A percentile compares a stretch with the other conserved stretches of the same genome.
phyloP scores from a whole-genome alignment of 306 rosid species.

The Betula pendula region DNA sequence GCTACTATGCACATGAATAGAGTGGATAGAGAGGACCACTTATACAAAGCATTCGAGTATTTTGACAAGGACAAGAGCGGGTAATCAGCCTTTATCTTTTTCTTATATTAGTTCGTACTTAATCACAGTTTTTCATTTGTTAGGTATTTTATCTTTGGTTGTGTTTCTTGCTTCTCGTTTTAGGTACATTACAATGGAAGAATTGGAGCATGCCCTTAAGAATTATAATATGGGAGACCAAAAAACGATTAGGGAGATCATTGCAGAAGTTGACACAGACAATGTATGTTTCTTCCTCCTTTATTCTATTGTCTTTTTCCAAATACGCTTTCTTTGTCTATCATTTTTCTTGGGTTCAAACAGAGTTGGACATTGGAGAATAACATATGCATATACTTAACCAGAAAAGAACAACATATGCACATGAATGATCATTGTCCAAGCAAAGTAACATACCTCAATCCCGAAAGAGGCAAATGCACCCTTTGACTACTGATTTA shows the following conservation, averaged over 20 bases:
- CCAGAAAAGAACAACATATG: too few species aligned
- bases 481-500: background rate
- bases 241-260: conserved; percentile 89
- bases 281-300: conserved; percentile 46
- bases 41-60: conserved; percentile 87
- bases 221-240: conserved; percentile 92
- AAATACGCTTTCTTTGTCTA: background rate
- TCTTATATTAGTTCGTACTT: background rate
- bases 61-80: conserved; percentile 94
- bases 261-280: conserved; percentile 94
- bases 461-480: too few species aligned
- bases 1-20: conserved; percentile 98
- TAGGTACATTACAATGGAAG: conserved; percentile 88
- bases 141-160: conserved; percentile 12
- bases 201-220: conserved; percentile 82
- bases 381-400: too few species aligned
- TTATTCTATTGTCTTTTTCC: background rate
- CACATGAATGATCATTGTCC: too few species aligned
- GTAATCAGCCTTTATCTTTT: conserved; percentile 36
- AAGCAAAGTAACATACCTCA: too few species aligned
- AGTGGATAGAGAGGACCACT: conserved; percentile 92
- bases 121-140: background rate
- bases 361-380: too few species aligned
- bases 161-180: conserved; percentile 21
- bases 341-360: too few species aligned